Evolutionary conservation across 148 eudicot genomes (phyloP), one percentile per base, ranked within the genome.

Genomic region (Vaccinium corymbosum): DNA sequence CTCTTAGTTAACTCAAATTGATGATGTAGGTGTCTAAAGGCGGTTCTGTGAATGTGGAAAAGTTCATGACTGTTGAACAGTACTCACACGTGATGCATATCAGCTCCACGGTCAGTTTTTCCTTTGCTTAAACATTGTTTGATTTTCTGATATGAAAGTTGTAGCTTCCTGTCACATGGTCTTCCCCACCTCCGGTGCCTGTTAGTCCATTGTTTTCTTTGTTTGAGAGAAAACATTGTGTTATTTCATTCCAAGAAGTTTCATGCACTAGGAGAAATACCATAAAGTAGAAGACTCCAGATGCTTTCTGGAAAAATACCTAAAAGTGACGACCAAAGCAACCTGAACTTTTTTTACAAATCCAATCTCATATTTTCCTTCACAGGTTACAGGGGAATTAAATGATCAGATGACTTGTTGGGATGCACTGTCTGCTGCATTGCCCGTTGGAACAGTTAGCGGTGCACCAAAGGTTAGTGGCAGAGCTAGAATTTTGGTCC

Each of bases 11-110:
- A 79, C 27, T 29, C 68, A 52, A 4, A 29, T 50, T 77, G 80
- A 86, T 81, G 79, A 78, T 83, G 70, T 88, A 96, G 99, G 93
- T 97, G 53, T 91, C 97, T n/a, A 92, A 97, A 92, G 70, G 89
- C 78, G 99, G 99, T 71, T 92, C 98, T 17, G 98, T 94, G 81
- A 88, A 92, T 14, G 97, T 94, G 52, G 95, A 97, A 84, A 94
- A 89, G 90, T 93, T 91, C 27, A 96, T 96, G 99, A 91, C 92
- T 71, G 85, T 96, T 84, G 98, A 94, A 88, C 88, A 92, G 46
- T 97, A 92, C 85, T 94, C 98, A 62, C 99, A 97, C 79, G 99
- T 97, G 89, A 97, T 97, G 99, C 99, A 97, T 81, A 93, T 94
- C 72, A 96, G 99, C 90, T 96, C 99, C 82, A 96, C 98, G 42